Base-by-base conservation (phyloP, 2,329 filamentous ascomycete genomes). In the Microcera coccophila region DNA sequence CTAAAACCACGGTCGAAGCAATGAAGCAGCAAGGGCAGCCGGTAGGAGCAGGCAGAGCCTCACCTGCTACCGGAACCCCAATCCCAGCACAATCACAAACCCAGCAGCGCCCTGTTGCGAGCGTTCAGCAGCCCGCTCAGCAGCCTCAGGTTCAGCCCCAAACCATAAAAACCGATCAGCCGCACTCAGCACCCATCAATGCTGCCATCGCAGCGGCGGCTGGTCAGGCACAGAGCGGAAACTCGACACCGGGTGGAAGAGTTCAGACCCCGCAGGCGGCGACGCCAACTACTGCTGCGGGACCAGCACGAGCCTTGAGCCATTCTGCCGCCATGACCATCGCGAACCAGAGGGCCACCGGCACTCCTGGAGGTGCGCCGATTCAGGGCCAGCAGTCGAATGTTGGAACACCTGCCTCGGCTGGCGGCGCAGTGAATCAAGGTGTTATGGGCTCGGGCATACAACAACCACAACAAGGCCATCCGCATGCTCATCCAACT, bases 241-340 rank as follows among this genome's bases (percentile, higher is more conserved):
- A 74, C 7, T 74, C 75, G 17, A 75, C 73, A 41, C 63, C 64
- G 15, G 66, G 70, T 4, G 66, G 67, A 8, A 71, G 75, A 38
- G 63, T 74, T 5, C 71, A 72, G 43, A 77, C 75, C 9, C 72
- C 75, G 2, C 76, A 79, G 44, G 60, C 64, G 1, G 66, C 67
- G 3, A 67, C 66, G 1, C 63, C 69, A 8, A 63, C 63, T 33
- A 67, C 62, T 9, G 62, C 61, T 9, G 57, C 65, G 35, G 62
- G 65, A 7, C 62, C 61, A 9, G 66, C 70, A 2, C 65, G 67
- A 14, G 65, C 74, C 3, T 64, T 76, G 21, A 73, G 67, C 20
- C 73, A 76, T 54, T 71, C 72, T 14, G 73, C 68, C 33, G 74
- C 72, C n/a, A 67, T 76, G 50, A 70, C 63, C 40, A 62, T 72